Conservation (phyloP, 345 rosid species). For the Fremontodendron californicum region DNA sequence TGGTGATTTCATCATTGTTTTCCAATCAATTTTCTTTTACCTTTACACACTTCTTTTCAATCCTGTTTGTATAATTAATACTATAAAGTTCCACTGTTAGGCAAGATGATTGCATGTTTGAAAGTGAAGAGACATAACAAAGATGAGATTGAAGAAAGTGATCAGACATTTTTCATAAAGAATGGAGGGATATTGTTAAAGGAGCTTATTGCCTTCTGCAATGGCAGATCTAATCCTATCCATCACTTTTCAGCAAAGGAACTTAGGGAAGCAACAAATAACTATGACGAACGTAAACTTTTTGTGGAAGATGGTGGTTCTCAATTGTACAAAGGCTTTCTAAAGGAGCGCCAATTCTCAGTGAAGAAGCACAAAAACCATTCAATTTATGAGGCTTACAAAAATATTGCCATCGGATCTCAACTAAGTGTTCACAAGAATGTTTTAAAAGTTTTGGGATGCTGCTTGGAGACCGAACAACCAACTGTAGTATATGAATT, state of each 20-base stretch:
- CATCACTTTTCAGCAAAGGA: constrained; percentile 10
- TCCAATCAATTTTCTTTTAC: no score
- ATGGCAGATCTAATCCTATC: constrained; percentile 20
- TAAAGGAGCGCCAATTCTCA: constrained; percentile 8
- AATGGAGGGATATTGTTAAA: constrained; percentile 11
- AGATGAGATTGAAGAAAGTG: no score
- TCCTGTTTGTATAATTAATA: neutral
- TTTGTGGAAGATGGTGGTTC: neutral
- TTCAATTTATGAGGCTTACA: no score
- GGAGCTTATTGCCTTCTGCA: constrained; percentile 9
- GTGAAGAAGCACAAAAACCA: no score
- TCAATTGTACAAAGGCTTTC: constrained; percentile 1
- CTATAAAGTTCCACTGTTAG: neutral
- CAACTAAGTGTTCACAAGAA: constrained; percentile 17
- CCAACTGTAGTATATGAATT: constrained; percentile 20
- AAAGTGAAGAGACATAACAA: neutral
- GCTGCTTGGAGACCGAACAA: constrained; percentile 21
- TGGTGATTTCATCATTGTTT: no score
- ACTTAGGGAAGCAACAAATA: constrained; percentile 14
- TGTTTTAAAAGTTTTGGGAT: constrained; percentile 25
- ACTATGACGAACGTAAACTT: neutral
- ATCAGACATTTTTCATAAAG: neutral
- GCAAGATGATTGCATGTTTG: neutral
- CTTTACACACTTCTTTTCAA: neutral
- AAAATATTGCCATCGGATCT: constrained; percentile 13